Evolutionary conservation across 352 stramenopile species (phyloP), one percentile per base, ranked within the genome.

Genomic region (Peronospora farinosa): DNA sequence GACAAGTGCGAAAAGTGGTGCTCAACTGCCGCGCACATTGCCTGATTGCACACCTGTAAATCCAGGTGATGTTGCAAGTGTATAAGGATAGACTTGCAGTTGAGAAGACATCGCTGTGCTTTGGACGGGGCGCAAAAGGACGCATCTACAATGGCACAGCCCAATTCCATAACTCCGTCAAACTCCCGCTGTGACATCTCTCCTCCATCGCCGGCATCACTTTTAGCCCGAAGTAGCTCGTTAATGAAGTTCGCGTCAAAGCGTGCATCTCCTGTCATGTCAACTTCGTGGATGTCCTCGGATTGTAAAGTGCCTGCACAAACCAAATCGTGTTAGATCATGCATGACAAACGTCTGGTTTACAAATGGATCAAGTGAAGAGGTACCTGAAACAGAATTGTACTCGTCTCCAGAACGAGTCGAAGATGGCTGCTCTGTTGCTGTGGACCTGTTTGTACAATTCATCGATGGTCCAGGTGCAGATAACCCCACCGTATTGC

Each of bases 1-100:
- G 70, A 77, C 1, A 83, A 46, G 51, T 86, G 74, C 11, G 61
- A 54, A 40, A 86, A 86, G 30, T 86, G 72, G 40, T 79, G 64
- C 58, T 82, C 73, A 23, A 86, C 71, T 4, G 70, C 62, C 19
- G 44, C 59, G 37, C 74, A 86, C 69, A 80, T 74, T 28, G 42
- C 23, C n/a, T 83, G 63, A 7, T 56, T 61, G 47, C 74, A 86
- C 32, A 84, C 66, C 10, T 73, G 46, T 35, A 81, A 45, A 51
- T 84, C 72, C 17, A 83, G 17, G 31, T 86, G 74, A 42, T 86
- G 74, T 52, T 84, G 70, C 33, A 86, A 30, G 15, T 86, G 74
- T 31, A 61, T 56, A 43, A 83, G 68, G 47, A 84, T 81, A 11
- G 55, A 48, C 48, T 80, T 67, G 54, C 74, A 86, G 19, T 73